These are phyloP conservation scores for Corymbia calophylla DNA, from an alignment of 441 rosid species.

Conservation along the genomic window DNA sequence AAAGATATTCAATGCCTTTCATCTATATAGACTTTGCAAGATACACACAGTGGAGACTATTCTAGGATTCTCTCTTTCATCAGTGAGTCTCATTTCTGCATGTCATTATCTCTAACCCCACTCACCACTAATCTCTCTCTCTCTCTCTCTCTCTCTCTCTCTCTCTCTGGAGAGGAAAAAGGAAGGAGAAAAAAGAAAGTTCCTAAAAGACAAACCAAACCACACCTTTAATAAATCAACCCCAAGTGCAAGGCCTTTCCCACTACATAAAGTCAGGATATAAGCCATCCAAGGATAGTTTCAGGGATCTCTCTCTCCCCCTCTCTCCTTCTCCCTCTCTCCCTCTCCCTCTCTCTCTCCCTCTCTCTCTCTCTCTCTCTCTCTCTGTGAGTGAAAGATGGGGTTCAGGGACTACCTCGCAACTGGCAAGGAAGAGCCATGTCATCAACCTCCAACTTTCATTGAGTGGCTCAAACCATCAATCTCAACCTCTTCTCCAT, in stretches of 20 bases:
- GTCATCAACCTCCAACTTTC: conserved; percentile 49
- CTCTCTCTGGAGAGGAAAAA: not conserved
- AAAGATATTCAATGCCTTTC: not conserved
- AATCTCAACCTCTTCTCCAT: conserved; percentile 19
- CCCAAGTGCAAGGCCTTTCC: conserved; percentile 39
- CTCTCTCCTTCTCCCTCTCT: not conserved
- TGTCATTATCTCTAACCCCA: conserved; percentile 53
- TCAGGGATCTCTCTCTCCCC: conserved; percentile 2
- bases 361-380: not conserved
- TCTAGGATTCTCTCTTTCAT: conserved; percentile 56
- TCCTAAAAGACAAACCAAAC: conserved; percentile 55
- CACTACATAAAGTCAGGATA: conserved; percentile 34
- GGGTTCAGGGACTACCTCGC: conserved; percentile 46
- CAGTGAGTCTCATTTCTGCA: conserved; percentile 19
- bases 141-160: conserved; percentile 8
- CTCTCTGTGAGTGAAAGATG: conserved; percentile 22
- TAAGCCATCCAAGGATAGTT: conserved; percentile 23
- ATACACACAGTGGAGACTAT: conserved; percentile 16
- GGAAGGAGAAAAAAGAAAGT: conserved; percentile 12
- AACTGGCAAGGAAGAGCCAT: conserved; percentile 18
- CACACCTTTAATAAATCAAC: conserved; percentile 31
- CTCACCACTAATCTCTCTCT: conserved; percentile 34
- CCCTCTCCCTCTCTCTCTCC: not conserved
- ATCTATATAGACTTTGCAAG: not conserved
- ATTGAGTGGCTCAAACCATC: conserved; percentile 92